Percentiles rank a stretch among this genome's conserved stretches.
Conservation (phyloP, 257 asterid species). For the Solanum piurae region DNA sequence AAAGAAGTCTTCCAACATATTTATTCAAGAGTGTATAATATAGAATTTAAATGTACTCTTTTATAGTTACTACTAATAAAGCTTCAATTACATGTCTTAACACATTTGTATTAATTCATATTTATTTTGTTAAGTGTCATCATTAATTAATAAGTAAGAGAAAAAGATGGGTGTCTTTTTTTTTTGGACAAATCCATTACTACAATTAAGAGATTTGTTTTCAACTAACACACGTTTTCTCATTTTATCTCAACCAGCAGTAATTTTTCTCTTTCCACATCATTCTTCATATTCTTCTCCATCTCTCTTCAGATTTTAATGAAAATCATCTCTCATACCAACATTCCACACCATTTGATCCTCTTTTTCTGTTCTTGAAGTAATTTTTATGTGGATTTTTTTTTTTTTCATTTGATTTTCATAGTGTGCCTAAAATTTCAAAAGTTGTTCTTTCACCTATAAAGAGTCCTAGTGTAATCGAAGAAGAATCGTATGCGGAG, state of each 20-base stretch:
- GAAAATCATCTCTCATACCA: background rate
- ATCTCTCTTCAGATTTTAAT: background rate
- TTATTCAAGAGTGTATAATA: background rate
- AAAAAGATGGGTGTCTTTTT: background rate
- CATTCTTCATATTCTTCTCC: no score
- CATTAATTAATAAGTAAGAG: background rate
- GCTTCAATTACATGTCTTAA: no score
- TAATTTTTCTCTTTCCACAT: no score
- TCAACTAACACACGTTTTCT: no score
- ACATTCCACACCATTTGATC: background rate
- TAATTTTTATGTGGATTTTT: background rate
- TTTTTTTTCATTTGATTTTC: background rate
- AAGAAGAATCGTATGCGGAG: no score
- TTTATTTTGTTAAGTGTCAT: background rate
- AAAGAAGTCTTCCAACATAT: background rate
- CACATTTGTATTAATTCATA: no score
- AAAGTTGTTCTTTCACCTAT: background rate
- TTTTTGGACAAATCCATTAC: background rate
- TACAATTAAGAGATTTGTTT: no score
- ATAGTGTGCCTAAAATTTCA: background rate
- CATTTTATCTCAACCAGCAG: no score
- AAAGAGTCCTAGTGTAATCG: background rate
- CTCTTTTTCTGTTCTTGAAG: background rate
- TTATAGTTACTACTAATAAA: background rate
- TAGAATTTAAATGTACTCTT: background rate